Base-by-base conservation (phyloP, 768 basidiomycete species). In the Auriscalpium vulgare region DNA sequence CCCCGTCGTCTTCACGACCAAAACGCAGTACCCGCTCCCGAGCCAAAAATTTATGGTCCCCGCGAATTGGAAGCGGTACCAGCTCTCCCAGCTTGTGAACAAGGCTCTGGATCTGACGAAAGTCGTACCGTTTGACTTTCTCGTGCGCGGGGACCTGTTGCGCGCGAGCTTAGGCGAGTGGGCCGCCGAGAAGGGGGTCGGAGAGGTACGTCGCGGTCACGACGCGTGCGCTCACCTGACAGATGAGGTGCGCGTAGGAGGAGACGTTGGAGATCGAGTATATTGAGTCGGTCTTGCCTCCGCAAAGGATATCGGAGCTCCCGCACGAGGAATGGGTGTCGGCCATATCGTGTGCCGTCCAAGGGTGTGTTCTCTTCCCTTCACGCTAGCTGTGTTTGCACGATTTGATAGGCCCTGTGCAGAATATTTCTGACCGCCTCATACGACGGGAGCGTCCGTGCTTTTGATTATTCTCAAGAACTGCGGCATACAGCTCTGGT, bases 311-410 rank as follows among this genome's bases (percentile, higher is more conserved):
- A 70, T 80, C 86, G 0, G 78, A 85, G 49, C 74, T 92, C 52
- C 86, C 89, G 2, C 89, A 93, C 59, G 87, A 97, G 53, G 94
- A 97, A 60, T 98, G 95, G 95, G 88, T 97, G 0, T 93, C 91
- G 2, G 84, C 85, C 14, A 79, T 91, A 17, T 84, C 82, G 6
- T 86, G 82, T 66, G 69, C 76, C 59, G 65, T 81, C 49, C 72
- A 74, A 57, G 79, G 79, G 86, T 88, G 58, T 49, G 62, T 56
- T 29, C 54, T 56, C 40, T 47, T 43, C 13, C n/a, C 19, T 54
- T 23, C 38, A 37, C 37, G 43, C 23, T 35, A 43, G 2, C 29
- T 29, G 7, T 29, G 4, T 29, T 29, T 29, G 29, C 21, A 21
- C 21, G 21, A 21, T 43, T 45, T 62, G 53, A 57, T 59, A 37